Conservation (phyloP, 1,284 basidiomycete species). For the Malassezia yamatoensis region DNA sequence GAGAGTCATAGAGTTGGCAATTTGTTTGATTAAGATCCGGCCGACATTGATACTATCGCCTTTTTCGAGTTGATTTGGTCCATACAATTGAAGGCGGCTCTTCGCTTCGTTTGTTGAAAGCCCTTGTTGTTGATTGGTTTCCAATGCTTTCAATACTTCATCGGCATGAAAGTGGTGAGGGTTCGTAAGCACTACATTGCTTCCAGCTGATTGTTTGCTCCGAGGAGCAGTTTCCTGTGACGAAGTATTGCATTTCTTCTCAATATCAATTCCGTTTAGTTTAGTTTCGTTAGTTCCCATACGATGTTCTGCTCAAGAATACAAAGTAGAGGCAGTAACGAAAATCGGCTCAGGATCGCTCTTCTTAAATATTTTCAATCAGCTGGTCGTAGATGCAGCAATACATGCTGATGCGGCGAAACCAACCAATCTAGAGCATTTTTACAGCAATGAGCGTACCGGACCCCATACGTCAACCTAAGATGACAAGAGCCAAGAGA, state of each 20-base stretch:
- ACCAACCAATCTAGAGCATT: too few relatives aligned
- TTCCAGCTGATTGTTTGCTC: not conserved
- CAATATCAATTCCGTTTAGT: not conserved
- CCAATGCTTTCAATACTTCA: conserved; percentile 1
- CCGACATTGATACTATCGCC: conserved; percentile 33
- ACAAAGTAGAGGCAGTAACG: too few relatives aligned
- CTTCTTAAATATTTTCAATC: too few relatives aligned
- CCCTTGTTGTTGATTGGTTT: conserved; percentile 15
- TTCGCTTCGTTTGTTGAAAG: conserved; percentile 28
- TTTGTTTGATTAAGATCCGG: conserved; percentile 37
- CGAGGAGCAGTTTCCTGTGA: not conserved
- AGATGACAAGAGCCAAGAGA: too few relatives aligned
- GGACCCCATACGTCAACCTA: too few relatives aligned
- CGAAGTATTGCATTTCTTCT: not conserved
- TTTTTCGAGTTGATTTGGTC: conserved; percentile 39
- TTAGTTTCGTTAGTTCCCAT: too few relatives aligned
- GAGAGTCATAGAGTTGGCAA: conserved; percentile 46
- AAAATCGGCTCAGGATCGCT: too few relatives aligned
- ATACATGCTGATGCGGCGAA: too few relatives aligned
- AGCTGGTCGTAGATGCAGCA: too few relatives aligned
- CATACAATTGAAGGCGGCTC: conserved; percentile 28
- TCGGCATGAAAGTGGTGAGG: conserved; percentile 7
- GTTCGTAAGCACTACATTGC: conserved; percentile 5
- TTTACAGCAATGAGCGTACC: too few relatives aligned
- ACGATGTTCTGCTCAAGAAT: too few relatives aligned